A percentile compares a stretch with the other conserved stretches of the same genome.
Evolutionary conservation across 345 rosid genomes (phyloP).

Genomic region (Citrus mangshanensis): DNA sequence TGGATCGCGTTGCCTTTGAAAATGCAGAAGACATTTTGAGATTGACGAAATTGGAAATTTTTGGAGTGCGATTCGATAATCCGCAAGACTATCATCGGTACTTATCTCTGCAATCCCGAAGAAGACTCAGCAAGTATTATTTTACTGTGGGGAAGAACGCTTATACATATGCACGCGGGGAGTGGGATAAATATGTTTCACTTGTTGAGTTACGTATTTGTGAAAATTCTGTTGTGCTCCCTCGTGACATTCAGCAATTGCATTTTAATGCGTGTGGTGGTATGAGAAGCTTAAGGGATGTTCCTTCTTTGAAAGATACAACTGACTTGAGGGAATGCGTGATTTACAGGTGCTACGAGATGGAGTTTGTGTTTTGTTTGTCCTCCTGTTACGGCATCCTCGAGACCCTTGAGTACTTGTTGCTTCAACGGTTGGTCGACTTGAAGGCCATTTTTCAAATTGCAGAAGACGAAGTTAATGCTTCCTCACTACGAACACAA

Average conservation of each 20-base stretch:
- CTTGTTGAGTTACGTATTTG: too few relatives aligned
- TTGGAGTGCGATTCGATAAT: neutral
- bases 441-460: neutral
- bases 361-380: neutral
- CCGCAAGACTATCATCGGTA: neutral
- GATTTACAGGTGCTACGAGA: rapidly evolving
- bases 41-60: slow-evolving; percentile 9
- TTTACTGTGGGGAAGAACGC: rapidly evolving
- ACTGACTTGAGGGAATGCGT: neutral
- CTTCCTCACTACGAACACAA: neutral
- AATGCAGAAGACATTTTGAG: neutral
- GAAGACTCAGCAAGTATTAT: neutral
- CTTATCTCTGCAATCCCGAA: neutral
- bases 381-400: neutral
- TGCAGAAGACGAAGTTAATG: neutral
- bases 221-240: neutral
- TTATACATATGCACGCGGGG: rapidly evolving
- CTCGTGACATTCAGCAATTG: neutral
- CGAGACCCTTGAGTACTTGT: neutral
- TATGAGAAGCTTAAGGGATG: neutral
- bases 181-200: too few relatives aligned
- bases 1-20: neutral
- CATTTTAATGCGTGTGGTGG: neutral
- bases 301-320: neutral
- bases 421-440: neutral